These are phyloP conservation scores for Fusarium sp. DNA, from an alignment of 2,329 filamentous ascomycete species.

Conservation along the genomic window DNA sequence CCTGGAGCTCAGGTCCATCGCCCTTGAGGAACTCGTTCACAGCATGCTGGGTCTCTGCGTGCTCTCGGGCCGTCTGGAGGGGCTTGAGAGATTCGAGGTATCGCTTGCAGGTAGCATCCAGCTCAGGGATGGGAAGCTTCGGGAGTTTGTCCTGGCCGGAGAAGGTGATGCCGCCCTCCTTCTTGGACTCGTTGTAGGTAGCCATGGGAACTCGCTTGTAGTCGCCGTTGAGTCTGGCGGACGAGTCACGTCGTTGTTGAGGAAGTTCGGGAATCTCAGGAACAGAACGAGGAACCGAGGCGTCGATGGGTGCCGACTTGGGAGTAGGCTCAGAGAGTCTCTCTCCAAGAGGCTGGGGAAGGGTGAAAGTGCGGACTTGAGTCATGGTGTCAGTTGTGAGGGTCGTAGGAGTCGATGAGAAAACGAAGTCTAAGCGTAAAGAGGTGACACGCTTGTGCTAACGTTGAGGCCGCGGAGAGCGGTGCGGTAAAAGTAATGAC, in stretches of 20 bases:
- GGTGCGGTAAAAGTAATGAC: conserved; percentile 93
- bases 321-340: conserved; percentile 64
- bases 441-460: conserved; percentile 80
- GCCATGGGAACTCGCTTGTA: conserved; percentile 65
- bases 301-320: conserved; percentile 40
- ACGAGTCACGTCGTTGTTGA: conserved; percentile 37
- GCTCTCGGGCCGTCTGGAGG: conserved; percentile 83
- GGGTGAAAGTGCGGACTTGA: conserved; percentile 58
- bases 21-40: conserved; percentile 84
- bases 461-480: conserved; percentile 88
- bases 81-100: conserved; percentile 85
- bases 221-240: conserved; percentile 44
- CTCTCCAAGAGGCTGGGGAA: conserved; percentile 79
- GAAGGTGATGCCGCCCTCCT: conserved; percentile 84
- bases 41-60: conserved; percentile 83
- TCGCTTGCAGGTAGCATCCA: conserved; percentile 81
- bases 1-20: conserved; percentile 88
- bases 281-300: conserved; percentile 55
- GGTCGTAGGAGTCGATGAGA: conserved; percentile 6
- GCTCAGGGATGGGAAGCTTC: conserved; percentile 91
- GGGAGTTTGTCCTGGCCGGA: conserved; percentile 88
- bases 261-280: conserved; percentile 49
- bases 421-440: conserved; percentile 70
- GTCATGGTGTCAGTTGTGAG: conserved; percentile 51
- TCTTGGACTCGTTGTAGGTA: conserved; percentile 62